A percentile compares a stretch with the other conserved stretches of the same genome.
phyloP scores from a whole-genome alignment of 805 yeast species.

The Ogataea paradorogensis region DNA sequence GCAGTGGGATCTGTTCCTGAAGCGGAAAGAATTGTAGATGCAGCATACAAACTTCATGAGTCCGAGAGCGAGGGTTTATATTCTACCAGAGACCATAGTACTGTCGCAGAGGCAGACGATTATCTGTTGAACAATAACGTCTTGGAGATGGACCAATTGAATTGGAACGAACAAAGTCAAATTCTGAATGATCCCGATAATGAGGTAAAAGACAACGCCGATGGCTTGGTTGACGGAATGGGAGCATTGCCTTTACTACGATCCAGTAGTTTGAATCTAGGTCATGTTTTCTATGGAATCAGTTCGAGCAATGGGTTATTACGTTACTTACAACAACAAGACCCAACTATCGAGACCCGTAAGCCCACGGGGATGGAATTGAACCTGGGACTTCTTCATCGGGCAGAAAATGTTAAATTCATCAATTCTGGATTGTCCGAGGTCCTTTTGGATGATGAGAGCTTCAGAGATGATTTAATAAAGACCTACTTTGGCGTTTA shows the following conservation, averaged over 20 bases:
- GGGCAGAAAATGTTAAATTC: conserved; percentile 7
- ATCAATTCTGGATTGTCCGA: conserved; percentile 8
- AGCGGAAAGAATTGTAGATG: conserved; percentile 2
- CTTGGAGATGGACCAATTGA: conserved; percentile 43
- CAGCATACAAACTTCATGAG: conserved; percentile 2
- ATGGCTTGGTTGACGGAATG: conserved; percentile 10
- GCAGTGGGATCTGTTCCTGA: conserved; percentile 5
- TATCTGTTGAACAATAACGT: conserved; percentile 23
- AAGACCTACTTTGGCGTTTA: conserved; percentile 50
- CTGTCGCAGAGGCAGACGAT: conserved; percentile 13
- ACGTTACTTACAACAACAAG: conserved; percentile 6
- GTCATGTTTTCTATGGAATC: conserved; percentile 45
- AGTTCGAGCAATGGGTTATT: conserved; percentile 51
- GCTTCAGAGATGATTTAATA: conserved; percentile 7
- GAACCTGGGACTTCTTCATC: conserved; percentile 5
- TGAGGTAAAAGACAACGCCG: conserved; percentile 1
- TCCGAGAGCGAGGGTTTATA: background rate
- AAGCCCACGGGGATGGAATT: background rate
- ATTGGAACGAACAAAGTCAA: conserved; percentile 47
- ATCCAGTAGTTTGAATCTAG: conserved; percentile 5
- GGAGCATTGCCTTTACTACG: conserved; percentile 7
- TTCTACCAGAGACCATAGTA: background rate
- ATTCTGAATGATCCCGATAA: background rate
- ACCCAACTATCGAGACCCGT: background rate
- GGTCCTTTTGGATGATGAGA: conserved; percentile 6